phyloP scores from a whole-genome alignment of 495 filamentous ascomycete genomes.

The Penicillium fimorum region DNA sequence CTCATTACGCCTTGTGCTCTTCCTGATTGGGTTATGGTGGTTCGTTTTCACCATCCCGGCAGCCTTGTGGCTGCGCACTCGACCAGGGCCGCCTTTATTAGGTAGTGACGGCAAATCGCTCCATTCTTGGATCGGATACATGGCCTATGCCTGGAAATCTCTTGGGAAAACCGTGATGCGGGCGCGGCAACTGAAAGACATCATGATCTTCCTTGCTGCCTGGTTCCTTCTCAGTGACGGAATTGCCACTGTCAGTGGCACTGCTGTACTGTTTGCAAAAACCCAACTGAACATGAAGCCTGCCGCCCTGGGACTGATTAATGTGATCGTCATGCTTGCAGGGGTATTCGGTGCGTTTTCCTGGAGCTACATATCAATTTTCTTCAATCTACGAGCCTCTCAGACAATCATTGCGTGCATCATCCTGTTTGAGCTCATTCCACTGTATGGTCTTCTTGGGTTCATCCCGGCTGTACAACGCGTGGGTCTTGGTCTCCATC shows the following conservation, averaged over 20 bases:
- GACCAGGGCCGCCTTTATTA: constrained; percentile 79
- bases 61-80: constrained; percentile 82
- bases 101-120: constrained; percentile 35
- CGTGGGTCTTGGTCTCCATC: constrained; percentile 81
- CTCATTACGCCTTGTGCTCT: constrained; percentile 78
- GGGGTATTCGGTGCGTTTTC: constrained; percentile 87
- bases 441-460: constrained; percentile 84
- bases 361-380: constrained; percentile 74
- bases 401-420: constrained; percentile 93
- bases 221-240: constrained; percentile 96
- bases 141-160: constrained; percentile 79
- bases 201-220: constrained; percentile 80
- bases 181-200: constrained; percentile 77
- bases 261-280: constrained; percentile 93
- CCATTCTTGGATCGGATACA: constrained; percentile 59
- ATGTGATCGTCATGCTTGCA: constrained; percentile 78
- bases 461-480: constrained; percentile 78
- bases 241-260: constrained; percentile 92
- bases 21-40: constrained; percentile 93
- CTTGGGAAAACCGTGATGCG: constrained; percentile 76
- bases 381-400: constrained; percentile 63
- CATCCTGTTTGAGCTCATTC: constrained; percentile 84
- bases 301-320: constrained; percentile 87
- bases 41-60: constrained; percentile 86
- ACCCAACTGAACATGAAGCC: constrained; percentile 87